Evolutionary conservation across 495 filamentous ascomycete species (phyloP).

Genomic region (Astrocystis sublimbata): DNA sequence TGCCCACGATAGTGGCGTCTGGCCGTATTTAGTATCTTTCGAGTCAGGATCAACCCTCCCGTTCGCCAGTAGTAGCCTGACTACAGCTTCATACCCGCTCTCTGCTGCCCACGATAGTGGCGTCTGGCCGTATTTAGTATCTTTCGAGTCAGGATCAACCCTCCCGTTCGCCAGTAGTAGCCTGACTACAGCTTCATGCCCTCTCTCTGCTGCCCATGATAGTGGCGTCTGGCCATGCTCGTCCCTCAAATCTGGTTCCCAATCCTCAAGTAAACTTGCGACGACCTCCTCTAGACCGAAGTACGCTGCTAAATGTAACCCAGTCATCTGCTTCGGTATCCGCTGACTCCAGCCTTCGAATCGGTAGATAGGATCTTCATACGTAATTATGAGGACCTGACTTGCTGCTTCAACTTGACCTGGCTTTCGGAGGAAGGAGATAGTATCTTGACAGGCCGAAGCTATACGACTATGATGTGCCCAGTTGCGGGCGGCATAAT

Average conservation of each 20-base stretch:
- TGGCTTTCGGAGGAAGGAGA: conserved; percentile 24
- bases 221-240: neutral
- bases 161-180: neutral
- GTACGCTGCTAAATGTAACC: conserved; percentile 28
- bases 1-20: conserved; percentile 27
- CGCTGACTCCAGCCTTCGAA: no score
- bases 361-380: neutral
- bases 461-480: conserved; percentile 39
- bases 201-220: neutral
- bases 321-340: no score
- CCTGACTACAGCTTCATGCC: neutral
- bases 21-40: conserved; percentile 25
- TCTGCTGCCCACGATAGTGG: conserved; percentile 1
- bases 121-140: neutral
- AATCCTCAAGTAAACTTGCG: neutral
- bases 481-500: conserved; percentile 49
- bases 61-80: neutral
- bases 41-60: conserved; percentile 11
- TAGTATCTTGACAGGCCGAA: neutral
- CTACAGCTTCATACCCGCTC: neutral
- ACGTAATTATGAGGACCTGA: neutral
- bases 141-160: neutral
- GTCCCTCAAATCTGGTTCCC: neutral
- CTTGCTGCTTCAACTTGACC: conserved; percentile 13
- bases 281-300: conserved; percentile 8